These are phyloP conservation scores for Irpex sp. DNA, from an alignment of 1,284 basidiomycete species.

Conservation along the genomic window DNA sequence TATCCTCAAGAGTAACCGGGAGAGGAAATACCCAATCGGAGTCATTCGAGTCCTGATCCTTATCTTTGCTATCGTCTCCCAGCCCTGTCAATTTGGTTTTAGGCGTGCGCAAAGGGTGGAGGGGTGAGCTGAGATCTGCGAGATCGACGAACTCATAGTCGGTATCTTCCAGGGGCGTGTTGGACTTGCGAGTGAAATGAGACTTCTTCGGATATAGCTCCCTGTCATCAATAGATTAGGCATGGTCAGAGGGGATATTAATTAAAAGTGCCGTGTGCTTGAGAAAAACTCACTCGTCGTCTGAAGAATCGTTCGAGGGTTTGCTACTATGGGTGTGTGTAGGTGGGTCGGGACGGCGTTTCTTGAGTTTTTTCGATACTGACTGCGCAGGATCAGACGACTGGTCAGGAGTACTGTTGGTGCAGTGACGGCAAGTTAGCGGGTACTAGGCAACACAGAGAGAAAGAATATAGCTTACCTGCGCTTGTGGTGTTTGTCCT, in stretches of 20 bases:
- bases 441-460: background rate
- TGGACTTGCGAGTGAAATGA: background rate
- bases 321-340: background rate
- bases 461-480: background rate
- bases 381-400: slow-evolving; percentile 2
- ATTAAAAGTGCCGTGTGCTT: background rate
- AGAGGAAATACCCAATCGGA: slow-evolving; percentile 68
- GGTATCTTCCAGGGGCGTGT: slow-evolving; percentile 17
- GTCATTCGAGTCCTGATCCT: background rate
- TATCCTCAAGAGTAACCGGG: slow-evolving; percentile 78
- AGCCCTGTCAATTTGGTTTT: slow-evolving; percentile 17
- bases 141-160: slow-evolving; percentile 30
- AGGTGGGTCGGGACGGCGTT: background rate
- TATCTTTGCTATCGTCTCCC: background rate
- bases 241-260: background rate
- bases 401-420: background rate
- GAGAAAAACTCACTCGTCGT: slow-evolving; percentile 7
- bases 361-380: background rate
- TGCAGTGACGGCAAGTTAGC: background rate
- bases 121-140: slow-evolving; percentile 28
- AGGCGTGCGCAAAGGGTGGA: slow-evolving; percentile 32
- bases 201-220: slow-evolving; percentile 15
- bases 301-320: slow-evolving; percentile 5
- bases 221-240: background rate
- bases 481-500: background rate